A percentile compares a stretch with the other conserved stretches of the same genome.
These are phyloP conservation scores for Chamaecyparis obtusa DNA, from an alignment of 75 land plant genomes.

Conservation along the genomic window DNA sequence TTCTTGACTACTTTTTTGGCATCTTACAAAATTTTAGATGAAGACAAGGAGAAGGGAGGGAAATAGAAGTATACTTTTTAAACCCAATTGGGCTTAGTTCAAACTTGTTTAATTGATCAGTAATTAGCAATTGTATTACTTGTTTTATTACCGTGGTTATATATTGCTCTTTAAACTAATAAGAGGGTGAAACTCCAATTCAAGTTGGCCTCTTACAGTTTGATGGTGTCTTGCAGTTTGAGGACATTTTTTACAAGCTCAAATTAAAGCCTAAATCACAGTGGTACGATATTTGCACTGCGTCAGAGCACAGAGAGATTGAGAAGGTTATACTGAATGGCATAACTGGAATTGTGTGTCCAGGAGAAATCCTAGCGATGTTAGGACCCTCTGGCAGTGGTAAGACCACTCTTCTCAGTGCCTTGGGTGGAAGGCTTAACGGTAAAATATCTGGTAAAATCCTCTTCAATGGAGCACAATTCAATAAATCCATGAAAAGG, in stretches of 20 bases:
- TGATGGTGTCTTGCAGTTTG: conserved; percentile 4
- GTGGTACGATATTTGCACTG: neutral
- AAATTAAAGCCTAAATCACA: neutral
- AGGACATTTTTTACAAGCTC: conserved; percentile 8
- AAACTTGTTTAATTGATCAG: neutral
- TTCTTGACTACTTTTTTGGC: neutral
- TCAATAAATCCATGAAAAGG: conserved; percentile 13
- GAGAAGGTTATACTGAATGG: conserved; percentile 34
- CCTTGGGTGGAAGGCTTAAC: conserved; percentile 43
- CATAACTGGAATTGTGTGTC: conserved; percentile 37
- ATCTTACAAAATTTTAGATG: neutral
- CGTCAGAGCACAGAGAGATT: neutral
- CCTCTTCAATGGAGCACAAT: conserved; percentile 21
- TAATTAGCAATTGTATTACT: neutral
- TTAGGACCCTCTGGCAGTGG: conserved; percentile 69
- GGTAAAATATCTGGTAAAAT: conserved; percentile 21
- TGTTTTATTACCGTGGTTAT: neutral
- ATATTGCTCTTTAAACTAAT: no score
- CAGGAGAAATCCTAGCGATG: conserved; percentile 65
- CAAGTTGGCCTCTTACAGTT: neutral
- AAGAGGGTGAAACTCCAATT: neutral
- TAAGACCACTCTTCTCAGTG: conserved; percentile 55
- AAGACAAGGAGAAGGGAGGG: neutral
- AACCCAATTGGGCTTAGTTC: neutral
- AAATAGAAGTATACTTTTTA: no score